Conservation (phyloP, 345 rosid genomes). For the Psidium friedrichsthalianum region DNA sequence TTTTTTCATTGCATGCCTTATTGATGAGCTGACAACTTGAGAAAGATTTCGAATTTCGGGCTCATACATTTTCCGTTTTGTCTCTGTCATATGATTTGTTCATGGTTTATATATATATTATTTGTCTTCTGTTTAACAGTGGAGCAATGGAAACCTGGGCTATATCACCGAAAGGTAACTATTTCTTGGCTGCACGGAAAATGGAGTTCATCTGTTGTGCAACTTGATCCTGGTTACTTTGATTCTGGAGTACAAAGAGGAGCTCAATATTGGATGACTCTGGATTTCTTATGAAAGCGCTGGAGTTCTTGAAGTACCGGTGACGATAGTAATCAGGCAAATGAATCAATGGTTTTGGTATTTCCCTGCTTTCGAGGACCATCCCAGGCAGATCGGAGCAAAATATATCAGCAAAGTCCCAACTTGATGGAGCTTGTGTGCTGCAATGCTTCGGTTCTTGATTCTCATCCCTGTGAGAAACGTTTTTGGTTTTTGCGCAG, state of each 20-base stretch:
- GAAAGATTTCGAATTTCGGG: background rate
- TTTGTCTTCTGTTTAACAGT: constrained; percentile 19
- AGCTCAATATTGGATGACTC: constrained; percentile 37
- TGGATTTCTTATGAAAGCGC: constrained; percentile 26
- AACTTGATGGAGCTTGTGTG: constrained; percentile 13
- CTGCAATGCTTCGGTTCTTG: background rate
- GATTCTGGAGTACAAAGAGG: constrained; percentile 57
- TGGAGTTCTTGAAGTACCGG: constrained; percentile 31
- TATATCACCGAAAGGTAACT: constrained; percentile 33
- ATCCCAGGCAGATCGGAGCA: background rate
- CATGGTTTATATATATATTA: background rate
- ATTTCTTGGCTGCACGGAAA: constrained; percentile 43
- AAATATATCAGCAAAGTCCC: constrained; percentile 18
- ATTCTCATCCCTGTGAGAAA: constrained; percentile 31
- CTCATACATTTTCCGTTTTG: background rate
- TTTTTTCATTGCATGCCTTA: background rate
- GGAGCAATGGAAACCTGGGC: constrained; percentile 50
- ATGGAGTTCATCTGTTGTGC: constrained; percentile 50
- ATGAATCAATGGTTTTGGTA: constrained; percentile 16
- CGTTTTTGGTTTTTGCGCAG: background rate
- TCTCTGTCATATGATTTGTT: background rate
- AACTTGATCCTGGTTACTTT: constrained; percentile 65
- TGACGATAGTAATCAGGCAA: constrained; percentile 7
- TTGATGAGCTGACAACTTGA: background rate
- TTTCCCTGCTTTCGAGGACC: constrained; percentile 10